phyloP scores from a whole-genome alignment of 2,329 filamentous ascomycete species.

The Penicillium sp. region DNA sequence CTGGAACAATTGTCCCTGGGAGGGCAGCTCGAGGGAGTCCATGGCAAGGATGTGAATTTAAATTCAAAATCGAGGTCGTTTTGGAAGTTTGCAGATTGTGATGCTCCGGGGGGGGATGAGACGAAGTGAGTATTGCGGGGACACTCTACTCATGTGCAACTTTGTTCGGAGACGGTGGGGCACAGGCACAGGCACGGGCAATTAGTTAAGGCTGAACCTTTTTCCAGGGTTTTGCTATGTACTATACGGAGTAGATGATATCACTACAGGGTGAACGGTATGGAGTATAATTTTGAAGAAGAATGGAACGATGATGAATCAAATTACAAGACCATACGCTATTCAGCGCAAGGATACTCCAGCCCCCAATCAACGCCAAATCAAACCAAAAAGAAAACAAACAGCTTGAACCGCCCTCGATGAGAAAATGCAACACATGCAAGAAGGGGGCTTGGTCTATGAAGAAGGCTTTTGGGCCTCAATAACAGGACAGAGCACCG shows the following conservation, averaged over 20 bases:
- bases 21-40: conserved; percentile 9
- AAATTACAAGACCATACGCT: background rate
- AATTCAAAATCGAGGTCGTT: background rate
- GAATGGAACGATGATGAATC: background rate
- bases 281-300: background rate
- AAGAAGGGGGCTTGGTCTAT: background rate
- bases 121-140: conserved; percentile 1
- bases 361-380: conserved; percentile 1
- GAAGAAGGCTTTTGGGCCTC: background rate
- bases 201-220: conserved; percentile 3
- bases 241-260: background rate
- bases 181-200: background rate
- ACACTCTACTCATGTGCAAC: background rate
- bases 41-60: background rate
- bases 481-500: background rate
- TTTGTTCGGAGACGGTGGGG: conserved; percentile 9
- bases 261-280: background rate
- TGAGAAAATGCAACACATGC: background rate
- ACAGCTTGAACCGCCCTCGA: background rate
- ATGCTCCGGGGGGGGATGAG: too few species aligned
- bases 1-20: conserved; percentile 16
- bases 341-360: background rate
- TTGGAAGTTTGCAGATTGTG: background rate
- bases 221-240: background rate
- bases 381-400: background rate